phyloP scores from a whole-genome alignment of 805 yeast species.

The Debaryomyces maramus region DNA sequence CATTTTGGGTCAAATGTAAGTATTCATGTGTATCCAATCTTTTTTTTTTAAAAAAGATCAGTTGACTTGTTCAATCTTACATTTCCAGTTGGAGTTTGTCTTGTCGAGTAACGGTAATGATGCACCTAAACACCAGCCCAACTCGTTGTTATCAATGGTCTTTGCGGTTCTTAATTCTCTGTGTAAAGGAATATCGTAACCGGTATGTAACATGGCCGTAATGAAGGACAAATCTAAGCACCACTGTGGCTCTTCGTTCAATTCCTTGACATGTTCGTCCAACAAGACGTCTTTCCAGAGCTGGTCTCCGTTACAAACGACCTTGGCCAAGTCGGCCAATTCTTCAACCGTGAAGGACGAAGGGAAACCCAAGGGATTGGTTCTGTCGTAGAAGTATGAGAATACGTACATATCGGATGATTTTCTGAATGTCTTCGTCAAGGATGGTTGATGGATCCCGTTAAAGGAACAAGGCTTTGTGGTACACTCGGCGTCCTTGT shows the following conservation, averaged over 20 bases:
- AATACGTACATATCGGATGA: conserved; percentile 82
- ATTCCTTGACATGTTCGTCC: conserved; percentile 63
- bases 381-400: conserved; percentile 93
- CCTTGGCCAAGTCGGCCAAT: conserved; percentile 73
- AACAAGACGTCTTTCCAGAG: conserved; percentile 73
- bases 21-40: no score
- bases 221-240: conserved; percentile 91
- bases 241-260: conserved; percentile 86
- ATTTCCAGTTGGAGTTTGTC: conserved; percentile 63
- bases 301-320: conserved; percentile 82
- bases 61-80: conserved; percentile 42
- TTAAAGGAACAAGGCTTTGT: conserved; percentile 89
- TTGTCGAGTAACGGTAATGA: conserved; percentile 84
- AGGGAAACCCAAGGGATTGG: conserved; percentile 95
- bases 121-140: conserved; percentile 99
- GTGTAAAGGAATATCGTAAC: conserved; percentile 88
- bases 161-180: conserved; percentile 93
- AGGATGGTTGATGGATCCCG: conserved; percentile 95
- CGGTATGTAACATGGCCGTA: conserved; percentile 88
- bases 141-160: conserved; percentile 82
- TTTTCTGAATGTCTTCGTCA: conserved; percentile 70
- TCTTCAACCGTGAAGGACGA: conserved; percentile 82
- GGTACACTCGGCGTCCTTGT: conserved; percentile 78
- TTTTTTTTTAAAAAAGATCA: no score
- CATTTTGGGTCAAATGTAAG: no score